These are phyloP conservation scores for Solanum corneliomulleri DNA, from an alignment of 257 asterid genomes.

Conservation along the genomic window DNA sequence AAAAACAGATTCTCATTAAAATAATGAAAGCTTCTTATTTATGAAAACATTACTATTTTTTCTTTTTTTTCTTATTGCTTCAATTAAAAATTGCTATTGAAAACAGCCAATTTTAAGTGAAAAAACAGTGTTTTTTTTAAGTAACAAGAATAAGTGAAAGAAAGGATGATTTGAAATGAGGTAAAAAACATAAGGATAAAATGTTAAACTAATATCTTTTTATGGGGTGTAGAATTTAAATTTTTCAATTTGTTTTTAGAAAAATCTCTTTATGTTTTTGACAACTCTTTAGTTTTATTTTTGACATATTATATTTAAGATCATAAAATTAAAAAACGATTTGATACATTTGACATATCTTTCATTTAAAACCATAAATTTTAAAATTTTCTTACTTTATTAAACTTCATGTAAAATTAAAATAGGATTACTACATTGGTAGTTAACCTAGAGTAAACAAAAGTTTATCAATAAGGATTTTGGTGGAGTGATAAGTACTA, in stretches of 20 bases:
- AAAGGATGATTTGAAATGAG: neutral
- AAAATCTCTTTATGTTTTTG: neutral
- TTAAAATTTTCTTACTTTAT: too few relatives aligned
- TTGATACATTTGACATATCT: neutral
- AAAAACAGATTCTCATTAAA: rapidly evolving
- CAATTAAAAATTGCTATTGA: too few relatives aligned
- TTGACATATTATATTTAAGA: neutral
- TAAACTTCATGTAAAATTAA: too few relatives aligned
- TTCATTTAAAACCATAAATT: neutral
- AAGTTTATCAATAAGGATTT: neutral
- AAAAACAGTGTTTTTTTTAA: too few relatives aligned
- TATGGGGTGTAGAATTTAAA: neutral
- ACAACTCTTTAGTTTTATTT: rapidly evolving
- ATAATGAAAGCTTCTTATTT: too few relatives aligned
- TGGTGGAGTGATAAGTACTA: too few relatives aligned
- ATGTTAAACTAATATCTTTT: neutral
- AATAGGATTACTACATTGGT: neutral
- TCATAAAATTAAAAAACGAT: rapidly evolving
- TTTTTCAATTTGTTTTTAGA: rapidly evolving
- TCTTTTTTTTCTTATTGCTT: too few relatives aligned
- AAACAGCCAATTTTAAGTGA: too few relatives aligned
- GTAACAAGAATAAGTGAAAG: neutral
- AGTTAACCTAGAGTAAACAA: neutral
- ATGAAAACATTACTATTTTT: too few relatives aligned
- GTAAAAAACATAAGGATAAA: too few relatives aligned